Conservation (phyloP, 2,329 filamentous ascomycete species). For the Dothidotthia symphoricarpi region DNA sequence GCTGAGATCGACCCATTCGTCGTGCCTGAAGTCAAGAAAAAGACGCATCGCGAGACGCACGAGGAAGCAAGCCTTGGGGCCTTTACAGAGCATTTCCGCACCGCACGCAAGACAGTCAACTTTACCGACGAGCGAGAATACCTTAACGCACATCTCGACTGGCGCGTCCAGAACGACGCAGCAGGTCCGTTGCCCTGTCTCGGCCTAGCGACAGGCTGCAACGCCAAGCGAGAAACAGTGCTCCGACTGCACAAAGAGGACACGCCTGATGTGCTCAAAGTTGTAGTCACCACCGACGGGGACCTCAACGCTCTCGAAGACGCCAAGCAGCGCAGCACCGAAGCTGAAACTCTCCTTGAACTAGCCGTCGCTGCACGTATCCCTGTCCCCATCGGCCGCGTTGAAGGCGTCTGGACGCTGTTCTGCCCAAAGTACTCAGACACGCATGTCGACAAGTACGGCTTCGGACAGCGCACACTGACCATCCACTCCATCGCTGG, state of each 20-base stretch:
- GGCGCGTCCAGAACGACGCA: conserved; percentile 8
- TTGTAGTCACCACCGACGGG: conserved; percentile 2
- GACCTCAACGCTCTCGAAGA: conserved; percentile 4
- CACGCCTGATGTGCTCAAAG: conserved; percentile 1
- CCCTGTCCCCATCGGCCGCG: conserved; percentile 25
- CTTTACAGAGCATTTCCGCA: conserved; percentile 19
- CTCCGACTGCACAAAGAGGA: conserved; percentile 17
- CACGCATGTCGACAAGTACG: conserved; percentile 30
- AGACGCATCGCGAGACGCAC: conserved; percentile 14
- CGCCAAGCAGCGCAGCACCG: conserved; percentile 1
- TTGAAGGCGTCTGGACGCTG: conserved; percentile 28
- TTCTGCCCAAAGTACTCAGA: conserved; percentile 28
- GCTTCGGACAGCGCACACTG: conserved; percentile 26
- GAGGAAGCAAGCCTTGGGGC: conserved; percentile 12
- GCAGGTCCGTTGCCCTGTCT: conserved; percentile 22
- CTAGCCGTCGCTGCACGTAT: conserved; percentile 18
- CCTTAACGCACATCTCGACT: conserved; percentile 11
- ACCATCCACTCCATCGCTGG: conserved; percentile 20
- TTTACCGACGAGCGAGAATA: conserved; percentile 28
- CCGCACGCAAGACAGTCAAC: conserved; percentile 20
- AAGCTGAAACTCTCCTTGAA: conserved; percentile 19
- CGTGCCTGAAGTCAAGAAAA: conserved; percentile 5
- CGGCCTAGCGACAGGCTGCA: conserved; percentile 29
- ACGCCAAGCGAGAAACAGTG: conserved; percentile 22
- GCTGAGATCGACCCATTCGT: conserved; percentile 16